phyloP scores from a whole-genome alignment of 2,329 filamentous ascomycete species.

The Ophiostoma populinum region DNA sequence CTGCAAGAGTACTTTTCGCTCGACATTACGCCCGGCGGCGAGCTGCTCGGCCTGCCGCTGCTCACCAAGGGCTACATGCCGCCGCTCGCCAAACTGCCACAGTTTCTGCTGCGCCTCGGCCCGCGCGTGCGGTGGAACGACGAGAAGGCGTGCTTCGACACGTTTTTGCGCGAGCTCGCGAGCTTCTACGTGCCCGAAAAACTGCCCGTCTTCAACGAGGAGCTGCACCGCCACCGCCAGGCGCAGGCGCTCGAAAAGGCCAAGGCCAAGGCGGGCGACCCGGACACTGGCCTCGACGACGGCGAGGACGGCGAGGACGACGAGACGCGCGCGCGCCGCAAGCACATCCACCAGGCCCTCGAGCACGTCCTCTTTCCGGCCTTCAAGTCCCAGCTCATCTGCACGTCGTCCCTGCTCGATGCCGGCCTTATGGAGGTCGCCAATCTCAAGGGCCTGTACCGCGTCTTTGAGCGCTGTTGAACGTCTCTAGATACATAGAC shows the following conservation, averaged over 20 bases:
- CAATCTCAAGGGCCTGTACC: constrained; percentile 79
- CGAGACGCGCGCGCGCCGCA: constrained; percentile 39
- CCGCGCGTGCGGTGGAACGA: constrained; percentile 75
- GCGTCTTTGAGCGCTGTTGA: constrained; percentile 85
- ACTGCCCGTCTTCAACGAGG: constrained; percentile 31
- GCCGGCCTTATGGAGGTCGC: constrained; percentile 70
- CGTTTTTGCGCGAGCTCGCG: constrained; percentile 72
- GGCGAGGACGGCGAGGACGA: constrained; percentile 23
- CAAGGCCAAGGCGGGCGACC: constrained; percentile 2
- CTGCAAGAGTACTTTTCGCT: constrained; percentile 83
- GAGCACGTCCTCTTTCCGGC: constrained; percentile 85
- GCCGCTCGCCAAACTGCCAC: constrained; percentile 68
- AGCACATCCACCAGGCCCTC: constrained; percentile 55
- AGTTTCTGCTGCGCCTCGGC: constrained; percentile 73
- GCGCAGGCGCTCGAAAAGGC: constrained; percentile 13
- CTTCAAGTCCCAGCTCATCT: constrained; percentile 66
- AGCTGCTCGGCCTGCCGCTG: constrained; percentile 64
- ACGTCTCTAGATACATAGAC: no score
- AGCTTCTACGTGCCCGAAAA: constrained; percentile 82
- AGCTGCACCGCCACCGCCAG: constrained; percentile 8
- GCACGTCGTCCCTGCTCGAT: constrained; percentile 59
- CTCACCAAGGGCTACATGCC: constrained; percentile 82
- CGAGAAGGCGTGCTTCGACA: constrained; percentile 72
- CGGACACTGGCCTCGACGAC: constrained; percentile 10
- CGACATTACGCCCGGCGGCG: constrained; percentile 60